Evolutionary conservation across 2,329 filamentous ascomycete genomes (phyloP).

Genomic region (Colletotrichum graminicola): DNA sequence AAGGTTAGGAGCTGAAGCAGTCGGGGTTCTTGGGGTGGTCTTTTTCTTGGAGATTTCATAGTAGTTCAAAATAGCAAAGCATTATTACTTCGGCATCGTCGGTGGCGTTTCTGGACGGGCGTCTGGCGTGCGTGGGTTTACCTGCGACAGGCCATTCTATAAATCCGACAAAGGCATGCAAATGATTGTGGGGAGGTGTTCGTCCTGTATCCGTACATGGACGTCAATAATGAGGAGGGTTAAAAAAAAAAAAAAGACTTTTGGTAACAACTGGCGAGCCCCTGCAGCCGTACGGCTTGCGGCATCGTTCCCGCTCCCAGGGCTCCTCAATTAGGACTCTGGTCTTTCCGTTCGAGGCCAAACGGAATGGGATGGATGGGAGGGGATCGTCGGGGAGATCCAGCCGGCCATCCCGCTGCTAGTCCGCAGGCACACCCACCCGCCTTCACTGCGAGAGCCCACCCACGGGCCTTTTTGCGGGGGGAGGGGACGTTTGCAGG

Average conservation of each 20-base stretch:
- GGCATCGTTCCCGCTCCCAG: conserved; percentile 9
- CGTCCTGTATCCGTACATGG: not conserved
- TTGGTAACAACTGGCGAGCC: conserved; percentile 4
- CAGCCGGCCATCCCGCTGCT: conserved; percentile 30
- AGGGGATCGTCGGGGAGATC: conserved; percentile 29
- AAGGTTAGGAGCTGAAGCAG: conserved; percentile 5
- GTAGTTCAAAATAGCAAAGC: conserved; percentile 30
- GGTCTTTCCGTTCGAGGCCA: conserved; percentile 24
- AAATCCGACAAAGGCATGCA: conserved; percentile 14
- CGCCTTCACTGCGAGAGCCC: not conserved
- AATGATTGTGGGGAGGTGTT: conserved; percentile 20
- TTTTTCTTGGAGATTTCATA: conserved; percentile 9
- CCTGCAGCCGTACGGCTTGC: not conserved
- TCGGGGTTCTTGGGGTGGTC: not conserved
- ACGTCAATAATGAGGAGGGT: not conserved
- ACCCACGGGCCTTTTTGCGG: conserved; percentile 28
- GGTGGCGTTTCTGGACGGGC: not conserved
- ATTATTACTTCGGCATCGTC: not conserved
- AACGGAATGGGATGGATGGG: not conserved
- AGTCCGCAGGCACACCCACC: conserved; percentile 1
- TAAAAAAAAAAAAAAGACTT: not conserved
- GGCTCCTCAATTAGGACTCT: conserved; percentile 6
- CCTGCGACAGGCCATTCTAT: not conserved
- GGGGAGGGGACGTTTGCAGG: not conserved
- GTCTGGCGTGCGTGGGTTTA: not conserved